Evolutionary conservation across 225 moss, liverwort and hornwort species (phyloP).

Genomic region (Sphagnum tenellum): DNA sequence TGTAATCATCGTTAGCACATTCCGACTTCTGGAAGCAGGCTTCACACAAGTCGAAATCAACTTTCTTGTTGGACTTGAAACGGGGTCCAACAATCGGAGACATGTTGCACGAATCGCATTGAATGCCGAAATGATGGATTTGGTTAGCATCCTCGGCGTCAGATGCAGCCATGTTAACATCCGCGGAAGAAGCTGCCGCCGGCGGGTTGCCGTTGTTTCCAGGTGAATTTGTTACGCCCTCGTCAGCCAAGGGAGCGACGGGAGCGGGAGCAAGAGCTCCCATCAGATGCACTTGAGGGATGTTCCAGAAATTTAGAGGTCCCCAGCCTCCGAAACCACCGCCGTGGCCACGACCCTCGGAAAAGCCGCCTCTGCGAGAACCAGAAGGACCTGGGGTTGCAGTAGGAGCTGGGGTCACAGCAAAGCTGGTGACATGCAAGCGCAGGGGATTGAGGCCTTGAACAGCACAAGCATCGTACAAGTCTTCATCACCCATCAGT

Average conservation of each 20-base stretch:
- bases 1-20: conserved; percentile 31
- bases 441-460: conserved; percentile 74
- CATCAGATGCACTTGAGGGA: no score
- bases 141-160: conserved; percentile 16
- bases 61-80: conserved; percentile 72
- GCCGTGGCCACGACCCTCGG: conserved; percentile 22
- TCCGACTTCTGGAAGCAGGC: conserved; percentile 46
- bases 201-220: background rate
- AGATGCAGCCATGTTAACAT: background rate
- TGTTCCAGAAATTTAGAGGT: background rate
- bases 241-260: conserved; percentile 14
- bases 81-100: conserved; percentile 60
- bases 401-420: background rate
- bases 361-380: conserved; percentile 15
- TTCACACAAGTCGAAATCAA: conserved; percentile 67
- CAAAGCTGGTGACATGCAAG: conserved; percentile 25
- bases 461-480: conserved; percentile 53
- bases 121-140: conserved; percentile 42
- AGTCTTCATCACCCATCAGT: conserved; percentile 52
- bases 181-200: conserved; percentile 1
- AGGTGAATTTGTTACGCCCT: background rate
- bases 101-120: conserved; percentile 67
- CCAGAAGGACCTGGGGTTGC: conserved; percentile 19
- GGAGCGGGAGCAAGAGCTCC: conserved; percentile 1
- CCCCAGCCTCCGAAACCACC: conserved; percentile 26